Evolutionary conservation across 768 basidiomycete species (phyloP).

Genomic region (Pholiota conissans): DNA sequence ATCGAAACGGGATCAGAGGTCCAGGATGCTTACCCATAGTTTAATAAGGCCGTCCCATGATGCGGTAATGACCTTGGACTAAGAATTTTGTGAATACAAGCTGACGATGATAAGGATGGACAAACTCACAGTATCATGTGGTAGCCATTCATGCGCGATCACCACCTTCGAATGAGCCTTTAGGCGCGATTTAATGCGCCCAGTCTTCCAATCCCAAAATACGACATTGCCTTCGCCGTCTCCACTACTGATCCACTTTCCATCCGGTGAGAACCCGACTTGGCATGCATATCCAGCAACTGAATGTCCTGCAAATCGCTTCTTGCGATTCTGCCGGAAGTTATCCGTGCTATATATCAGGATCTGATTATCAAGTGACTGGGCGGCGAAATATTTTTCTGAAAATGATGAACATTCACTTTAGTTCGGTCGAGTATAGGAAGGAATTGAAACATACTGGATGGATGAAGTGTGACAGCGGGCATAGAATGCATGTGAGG

Average conservation of each 20-base stretch:
- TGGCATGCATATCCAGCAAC: conserved; percentile 97
- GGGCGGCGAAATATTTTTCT: conserved; percentile 97
- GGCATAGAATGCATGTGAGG: conserved; percentile 99
- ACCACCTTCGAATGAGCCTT: conserved; percentile 95
- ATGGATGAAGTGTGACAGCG: conserved; percentile 93
- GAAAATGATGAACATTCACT: conserved; percentile 16
- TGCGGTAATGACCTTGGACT: conserved; percentile 97
- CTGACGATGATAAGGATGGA: conserved; percentile 40
- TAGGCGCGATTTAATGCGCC: conserved; percentile 87
- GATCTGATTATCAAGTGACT: conserved; percentile 98
- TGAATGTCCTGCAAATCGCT: conserved; percentile 96
- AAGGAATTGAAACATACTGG: conserved; percentile 59
- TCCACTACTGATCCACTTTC: conserved; percentile 97
- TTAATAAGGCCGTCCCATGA: conserved; percentile 99
- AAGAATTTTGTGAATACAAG: conserved; percentile 7
- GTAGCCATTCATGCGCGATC: conserved; percentile 96
- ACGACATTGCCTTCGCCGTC: conserved; percentile 94
- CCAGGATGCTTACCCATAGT: conserved; percentile 74
- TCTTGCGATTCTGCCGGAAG: conserved; percentile 98
- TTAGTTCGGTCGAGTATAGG: conserved; percentile 7
- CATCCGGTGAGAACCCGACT: conserved; percentile 97
- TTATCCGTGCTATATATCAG: conserved; percentile 97
- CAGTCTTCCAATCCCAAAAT: conserved; percentile 99
- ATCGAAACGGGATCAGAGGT: conserved; percentile 9
- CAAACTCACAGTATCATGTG: conserved; percentile 91